These are phyloP conservation scores for Calamus simplicifolius DNA, from an alignment of 176 grass and related monocot genomes.

Conservation along the genomic window DNA sequence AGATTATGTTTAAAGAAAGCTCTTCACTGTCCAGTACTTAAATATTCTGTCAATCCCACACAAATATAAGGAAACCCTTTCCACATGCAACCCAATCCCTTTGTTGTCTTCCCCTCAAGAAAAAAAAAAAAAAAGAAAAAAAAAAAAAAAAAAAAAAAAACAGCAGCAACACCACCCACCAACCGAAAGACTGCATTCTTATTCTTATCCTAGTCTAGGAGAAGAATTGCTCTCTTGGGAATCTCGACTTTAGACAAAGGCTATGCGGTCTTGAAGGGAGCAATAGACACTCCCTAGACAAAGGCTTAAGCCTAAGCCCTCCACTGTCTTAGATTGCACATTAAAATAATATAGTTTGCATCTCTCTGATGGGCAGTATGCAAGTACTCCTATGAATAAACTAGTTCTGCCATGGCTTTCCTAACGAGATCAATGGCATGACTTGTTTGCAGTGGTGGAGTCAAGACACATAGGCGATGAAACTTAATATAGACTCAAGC, in stretches of 20 bases:
- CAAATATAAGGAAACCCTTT: neutral
- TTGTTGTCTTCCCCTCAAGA: too few relatives aligned
- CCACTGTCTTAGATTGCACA: neutral
- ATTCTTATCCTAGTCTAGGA: constrained; percentile 41
- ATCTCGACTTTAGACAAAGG: too few relatives aligned
- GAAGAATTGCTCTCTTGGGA: neutral
- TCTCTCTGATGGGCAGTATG: too few relatives aligned
- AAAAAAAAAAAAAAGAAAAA: neutral
- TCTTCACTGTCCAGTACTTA: neutral
- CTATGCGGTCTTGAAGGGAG: neutral
- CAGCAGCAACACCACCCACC: constrained; percentile 39
- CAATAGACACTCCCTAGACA: constrained; percentile 29
- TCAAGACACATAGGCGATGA: constrained; percentile 13
- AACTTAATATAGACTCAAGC: constrained; percentile 24
- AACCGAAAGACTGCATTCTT: constrained; percentile 16
- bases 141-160: constrained; percentile 8
- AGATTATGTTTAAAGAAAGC: constrained; percentile 3
- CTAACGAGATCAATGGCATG: neutral
- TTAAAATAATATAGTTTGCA: too few relatives aligned
- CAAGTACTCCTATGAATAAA: too few relatives aligned
- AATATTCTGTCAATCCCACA: neutral
- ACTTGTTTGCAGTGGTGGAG: neutral
- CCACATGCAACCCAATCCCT: constrained; percentile 43
- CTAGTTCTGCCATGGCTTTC: too few relatives aligned
- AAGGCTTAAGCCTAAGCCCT: constrained; percentile 33